phyloP scores from a whole-genome alignment of 2,329 filamentous ascomycete species.

The Fusarium nematophilum region DNA sequence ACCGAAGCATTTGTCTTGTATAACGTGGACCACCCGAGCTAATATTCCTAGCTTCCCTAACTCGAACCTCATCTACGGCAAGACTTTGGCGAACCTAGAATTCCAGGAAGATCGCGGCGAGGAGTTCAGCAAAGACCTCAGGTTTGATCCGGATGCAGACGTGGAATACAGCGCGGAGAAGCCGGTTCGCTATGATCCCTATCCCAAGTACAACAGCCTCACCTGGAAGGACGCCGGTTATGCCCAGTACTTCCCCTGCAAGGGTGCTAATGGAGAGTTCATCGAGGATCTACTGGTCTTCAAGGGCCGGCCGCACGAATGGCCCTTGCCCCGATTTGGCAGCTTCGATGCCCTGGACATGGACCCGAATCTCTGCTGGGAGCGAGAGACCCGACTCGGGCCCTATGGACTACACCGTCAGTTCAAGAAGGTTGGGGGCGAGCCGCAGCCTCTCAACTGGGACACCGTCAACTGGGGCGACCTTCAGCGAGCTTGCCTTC shows the following conservation, averaged over 20 bases:
- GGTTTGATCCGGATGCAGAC: constrained; percentile 48
- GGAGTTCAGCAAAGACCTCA: constrained; percentile 46
- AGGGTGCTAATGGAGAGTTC: constrained; percentile 70
- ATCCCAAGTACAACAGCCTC: constrained; percentile 74
- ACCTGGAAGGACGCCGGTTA: constrained; percentile 68
- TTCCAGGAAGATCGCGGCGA: constrained; percentile 52
- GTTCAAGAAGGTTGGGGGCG: constrained; percentile 57
- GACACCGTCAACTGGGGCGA: constrained; percentile 75
- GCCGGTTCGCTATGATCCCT: constrained; percentile 74
- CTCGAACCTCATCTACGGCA: constrained; percentile 67
- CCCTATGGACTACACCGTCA: constrained; percentile 69
- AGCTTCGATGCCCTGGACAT: constrained; percentile 70
- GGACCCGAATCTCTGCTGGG: constrained; percentile 73
- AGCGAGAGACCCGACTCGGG: constrained; percentile 76
- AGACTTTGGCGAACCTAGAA: constrained; percentile 62
- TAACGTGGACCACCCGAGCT: neutral
- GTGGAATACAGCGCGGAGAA: constrained; percentile 57
- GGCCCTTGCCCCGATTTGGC: constrained; percentile 71
- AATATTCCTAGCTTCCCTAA: constrained; percentile 52
- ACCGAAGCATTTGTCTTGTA: constrained; percentile 5
- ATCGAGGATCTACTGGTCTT: constrained; percentile 73
- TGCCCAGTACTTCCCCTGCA: constrained; percentile 71
- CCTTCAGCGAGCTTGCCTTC: constrained; percentile 74
- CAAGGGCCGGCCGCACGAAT: constrained; percentile 68
- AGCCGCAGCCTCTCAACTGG: constrained; percentile 64